Base-by-base conservation (phyloP, 2,329 filamentous ascomycete genomes). In the Botrytis cinerea region DNA sequence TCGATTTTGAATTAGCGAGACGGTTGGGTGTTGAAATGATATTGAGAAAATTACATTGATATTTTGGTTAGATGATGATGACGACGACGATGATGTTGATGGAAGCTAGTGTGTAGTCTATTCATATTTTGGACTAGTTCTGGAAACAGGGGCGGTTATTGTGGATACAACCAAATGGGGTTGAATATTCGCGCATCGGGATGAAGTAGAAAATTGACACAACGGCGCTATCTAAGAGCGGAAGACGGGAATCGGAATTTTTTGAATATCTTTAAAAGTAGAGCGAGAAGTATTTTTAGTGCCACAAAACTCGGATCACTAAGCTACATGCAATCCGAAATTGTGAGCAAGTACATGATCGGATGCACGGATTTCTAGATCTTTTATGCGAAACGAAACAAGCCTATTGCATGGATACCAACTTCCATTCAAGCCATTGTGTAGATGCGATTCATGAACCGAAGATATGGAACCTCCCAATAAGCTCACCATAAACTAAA, bases 251-350 rank as follows among this genome's bases (percentile, higher is more conserved):
- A 3, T 54, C 5, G 1, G 1, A 16, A 28, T 3, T 8, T 16
- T 2, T 7, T 6, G 12, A 54, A 35, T 22, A 12, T 40, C 3
- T 18, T 2, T 4, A 9, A 18, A 12, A 51, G 4, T 20, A 51
- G 9, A 4, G 12, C 3, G 22, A 16, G 14, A 7, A 54, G n/a
- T 18, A 25, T 2, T 18, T 28, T 12, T 51, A 51, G 10, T n/a
- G 14, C n/a, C 2, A 14, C 1, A 6, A 14, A 1, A 51, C 1
- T 45, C 43, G 14, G 16, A 18, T 14, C 12, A 12, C n/a, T 6
- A 7, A n/a, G 12, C 10, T 51, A 51, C 5, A n/a, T 51, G 12
- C 0, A n/a, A 7, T 14, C 0, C 1, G 10, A 51, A 1, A 10
- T 0, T 6, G 4, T 14, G 25, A 14, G 48, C 1, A 51, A 51